phyloP scores from a whole-genome alignment of 164 flowering plant species.

The Chimonanthus praecox region DNA sequence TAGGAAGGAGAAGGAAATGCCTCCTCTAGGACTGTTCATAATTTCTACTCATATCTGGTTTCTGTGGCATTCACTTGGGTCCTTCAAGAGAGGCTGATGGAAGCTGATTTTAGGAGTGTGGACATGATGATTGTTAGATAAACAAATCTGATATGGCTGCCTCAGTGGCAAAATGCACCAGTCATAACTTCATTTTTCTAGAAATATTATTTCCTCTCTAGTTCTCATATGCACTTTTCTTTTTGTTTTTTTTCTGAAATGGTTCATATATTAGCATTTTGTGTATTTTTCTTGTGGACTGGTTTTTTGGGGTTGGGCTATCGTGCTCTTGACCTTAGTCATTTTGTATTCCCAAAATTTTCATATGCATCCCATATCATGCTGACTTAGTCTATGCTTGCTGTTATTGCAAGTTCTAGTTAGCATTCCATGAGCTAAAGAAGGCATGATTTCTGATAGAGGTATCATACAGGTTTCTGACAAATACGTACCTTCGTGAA shows the following conservation, averaged over 20 bases:
- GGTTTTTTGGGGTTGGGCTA: not conserved
- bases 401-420: not conserved
- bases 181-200: not conserved
- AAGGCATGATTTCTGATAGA: not conserved
- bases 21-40: no score
- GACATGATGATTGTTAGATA: no score
- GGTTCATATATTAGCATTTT: no score
- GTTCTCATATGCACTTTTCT: not conserved
- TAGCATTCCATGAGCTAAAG: not conserved
- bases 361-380: not conserved
- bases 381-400: not conserved
- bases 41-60: no score
- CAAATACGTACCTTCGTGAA: slow-evolving; percentile 90
- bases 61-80: no score
- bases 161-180: not conserved
- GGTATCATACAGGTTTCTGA: slow-evolving; percentile 61
- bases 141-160: not conserved
- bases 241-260: no score
- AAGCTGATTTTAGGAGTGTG: no score
- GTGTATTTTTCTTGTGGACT: not conserved
- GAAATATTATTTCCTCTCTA: not conserved
- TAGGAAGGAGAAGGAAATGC: no score
- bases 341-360: not conserved
- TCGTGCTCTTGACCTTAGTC: not conserved
- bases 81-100: no score